These are phyloP conservation scores for Ramaria rubella DNA, from an alignment of 768 basidiomycete species.

Conservation along the genomic window DNA sequence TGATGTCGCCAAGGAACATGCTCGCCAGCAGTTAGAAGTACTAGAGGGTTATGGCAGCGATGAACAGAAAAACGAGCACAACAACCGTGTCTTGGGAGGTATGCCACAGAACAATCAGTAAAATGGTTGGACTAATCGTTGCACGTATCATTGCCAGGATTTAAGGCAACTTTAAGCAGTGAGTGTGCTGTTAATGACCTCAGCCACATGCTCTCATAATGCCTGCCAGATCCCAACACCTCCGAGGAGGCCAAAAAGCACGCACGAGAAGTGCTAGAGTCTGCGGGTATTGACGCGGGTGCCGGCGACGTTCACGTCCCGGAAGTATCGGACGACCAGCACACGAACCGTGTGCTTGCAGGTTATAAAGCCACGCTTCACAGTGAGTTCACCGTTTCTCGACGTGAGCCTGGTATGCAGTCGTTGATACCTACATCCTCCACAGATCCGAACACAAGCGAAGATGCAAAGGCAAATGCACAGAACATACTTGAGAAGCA, in stretches of 20 bases:
- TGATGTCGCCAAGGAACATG: conserved; percentile 47
- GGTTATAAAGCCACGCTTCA: conserved; percentile 51
- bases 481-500: conserved; percentile 29
- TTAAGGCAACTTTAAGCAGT: conserved; percentile 7
- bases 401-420: not conserved
- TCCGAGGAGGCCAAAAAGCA: conserved; percentile 47
- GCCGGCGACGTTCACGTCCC: conserved; percentile 12
- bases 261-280: conserved; percentile 46
- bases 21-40: conserved; percentile 37
- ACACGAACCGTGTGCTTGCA: conserved; percentile 41
- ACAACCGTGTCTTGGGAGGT: conserved; percentile 10
- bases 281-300: conserved; percentile 33
- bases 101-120: not conserved
- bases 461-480: conserved; percentile 47
- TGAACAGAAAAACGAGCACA: conserved; percentile 2
- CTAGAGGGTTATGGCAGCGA: conserved; percentile 7
- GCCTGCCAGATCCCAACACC: conserved; percentile 34
- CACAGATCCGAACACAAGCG: conserved; percentile 44
- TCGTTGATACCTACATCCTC: not conserved
- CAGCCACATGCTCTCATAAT: not conserved
- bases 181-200: not conserved
- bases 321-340: conserved; percentile 26
- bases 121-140: not conserved
- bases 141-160: not conserved
- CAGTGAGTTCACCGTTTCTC: conserved; percentile 30